Evolutionary conservation across 2,329 filamentous ascomycete genomes (phyloP).

Genomic region (Neonectria neomacrospora): DNA sequence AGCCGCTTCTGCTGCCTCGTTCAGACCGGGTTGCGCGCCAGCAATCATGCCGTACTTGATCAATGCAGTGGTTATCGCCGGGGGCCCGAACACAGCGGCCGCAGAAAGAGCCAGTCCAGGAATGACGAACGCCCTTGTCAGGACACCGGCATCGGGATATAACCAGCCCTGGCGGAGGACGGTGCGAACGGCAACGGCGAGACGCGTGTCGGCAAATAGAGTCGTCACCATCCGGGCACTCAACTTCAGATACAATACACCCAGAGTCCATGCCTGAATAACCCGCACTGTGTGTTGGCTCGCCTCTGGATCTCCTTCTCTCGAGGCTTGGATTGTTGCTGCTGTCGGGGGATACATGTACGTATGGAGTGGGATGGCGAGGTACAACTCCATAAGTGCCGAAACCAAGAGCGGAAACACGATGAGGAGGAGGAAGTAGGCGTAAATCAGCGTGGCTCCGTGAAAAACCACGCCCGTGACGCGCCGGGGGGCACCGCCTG

Average conservation of each 20-base stretch:
- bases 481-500: constrained; percentile 37
- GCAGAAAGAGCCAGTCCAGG: constrained; percentile 73
- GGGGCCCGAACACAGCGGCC: constrained; percentile 72
- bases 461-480: constrained; percentile 46
- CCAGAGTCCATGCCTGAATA: constrained; percentile 93
- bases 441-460: constrained; percentile 71
- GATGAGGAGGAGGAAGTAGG: constrained; percentile 79
- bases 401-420: constrained; percentile 85
- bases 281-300: constrained; percentile 79
- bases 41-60: constrained; percentile 42
- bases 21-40: constrained; percentile 31
- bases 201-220: constrained; percentile 74
- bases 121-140: constrained; percentile 88
- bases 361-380: constrained; percentile 87
- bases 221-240: constrained; percentile 74
- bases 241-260: constrained; percentile 89
- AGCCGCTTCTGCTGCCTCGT: constrained; percentile 44
- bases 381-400: constrained; percentile 85
- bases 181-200: constrained; percentile 78
- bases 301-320: constrained; percentile 40
- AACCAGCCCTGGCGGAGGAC: constrained; percentile 81
- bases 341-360: constrained; percentile 66
- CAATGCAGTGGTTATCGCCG: constrained; percentile 61
- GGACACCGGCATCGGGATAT: constrained; percentile 79
- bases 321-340: constrained; percentile 43